Base-by-base conservation (phyloP, 1,139 yeast species). In the Protomyces arabidopsidicola region DNA sequence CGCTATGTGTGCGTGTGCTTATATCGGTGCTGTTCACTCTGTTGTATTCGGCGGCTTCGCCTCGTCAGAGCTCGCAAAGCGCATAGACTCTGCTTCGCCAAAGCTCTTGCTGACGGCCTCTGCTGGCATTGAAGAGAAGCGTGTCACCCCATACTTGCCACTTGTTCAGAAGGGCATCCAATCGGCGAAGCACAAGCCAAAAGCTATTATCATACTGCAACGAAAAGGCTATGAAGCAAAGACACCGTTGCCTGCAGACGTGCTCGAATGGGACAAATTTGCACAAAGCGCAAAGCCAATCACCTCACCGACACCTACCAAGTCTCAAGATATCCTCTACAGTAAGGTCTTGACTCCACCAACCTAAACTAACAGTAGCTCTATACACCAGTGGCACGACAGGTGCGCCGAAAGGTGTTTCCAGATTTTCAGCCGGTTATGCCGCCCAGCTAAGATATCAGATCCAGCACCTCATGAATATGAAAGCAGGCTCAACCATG, bases 41-140 rank as follows among this genome's bases (percentile, higher is more conserved):
- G 62, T 58, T 31, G 62, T 58, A 42, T 58, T 58, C 42, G 62
- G 62, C 10, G 62, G 62, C 5, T 58, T 58, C 34, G 62, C 62
- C 3, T 31, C 62, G 34, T 22, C 27, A 27, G 62, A 58, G 48
- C 45, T 58, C n/a, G 62, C 52, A 18, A 58, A 58, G 20, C 53
- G 62, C 22, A 58, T 58, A 12, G 62, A 58, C 35, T 51, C 55
- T 36, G 62, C 62, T 10, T 42, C 55, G 4, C 56, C 62, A 22
- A 58, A 52, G 27, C 42, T 58, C 10, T n/a, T 58, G 8, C 16
- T 58, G 53, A 58, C 62, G 2, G 62, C 62, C 14, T 45, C 55
- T 18, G 62, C 56, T 10, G 62, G 62, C 5, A 52, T 58, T 2
- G 62, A 58, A 52, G 62, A 52, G 53, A 52, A 58, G 42, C 38